Percentiles rank a stretch among this genome's conserved stretches.
Conservation (phyloP, 73 alveolate species). For the Uronychia setigera region DNA sequence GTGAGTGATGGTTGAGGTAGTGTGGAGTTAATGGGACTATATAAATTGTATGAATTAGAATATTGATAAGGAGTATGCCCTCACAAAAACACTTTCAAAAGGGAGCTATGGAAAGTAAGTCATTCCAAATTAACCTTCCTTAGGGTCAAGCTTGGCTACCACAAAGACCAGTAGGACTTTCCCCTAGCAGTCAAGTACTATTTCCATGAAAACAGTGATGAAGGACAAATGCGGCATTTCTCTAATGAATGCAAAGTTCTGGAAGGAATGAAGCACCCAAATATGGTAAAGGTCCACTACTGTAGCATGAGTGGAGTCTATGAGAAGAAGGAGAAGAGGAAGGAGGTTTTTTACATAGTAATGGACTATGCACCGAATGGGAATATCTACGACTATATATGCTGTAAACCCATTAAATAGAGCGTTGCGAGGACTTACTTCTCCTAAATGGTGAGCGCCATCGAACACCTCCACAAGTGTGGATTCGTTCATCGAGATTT, state of each 20-base stretch:
- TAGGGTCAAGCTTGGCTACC: background rate
- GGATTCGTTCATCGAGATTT: constrained; percentile 34
- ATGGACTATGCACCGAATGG: constrained; percentile 37
- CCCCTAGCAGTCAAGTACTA: background rate
- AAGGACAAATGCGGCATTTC: constrained; percentile 27
- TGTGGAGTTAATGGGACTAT: background rate
- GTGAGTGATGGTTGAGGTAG: constrained; percentile 2
- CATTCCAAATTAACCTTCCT: background rate
- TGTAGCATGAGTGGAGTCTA: background rate
- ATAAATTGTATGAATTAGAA: background rate
- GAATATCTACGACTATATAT: constrained; percentile 22
- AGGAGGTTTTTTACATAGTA: constrained; percentile 18
- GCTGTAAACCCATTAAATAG: constrained; percentile 6
- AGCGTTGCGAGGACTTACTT: constrained; percentile 11
- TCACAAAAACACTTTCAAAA: constrained; percentile 2
- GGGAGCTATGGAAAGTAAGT: constrained; percentile 33
- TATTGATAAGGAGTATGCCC: background rate
- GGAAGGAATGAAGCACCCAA: constrained; percentile 7
- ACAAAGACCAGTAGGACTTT: background rate
- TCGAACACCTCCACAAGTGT: constrained; percentile 1
- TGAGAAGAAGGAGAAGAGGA: background rate
- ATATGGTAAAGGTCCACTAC: constrained; percentile 1
- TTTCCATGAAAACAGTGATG: background rate
- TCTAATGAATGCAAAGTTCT: background rate
- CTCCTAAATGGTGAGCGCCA: constrained; percentile 10